Evolutionary conservation across 116 monocot genomes (phyloP).

Genomic region (Phalaenopsis hybrid): DNA sequence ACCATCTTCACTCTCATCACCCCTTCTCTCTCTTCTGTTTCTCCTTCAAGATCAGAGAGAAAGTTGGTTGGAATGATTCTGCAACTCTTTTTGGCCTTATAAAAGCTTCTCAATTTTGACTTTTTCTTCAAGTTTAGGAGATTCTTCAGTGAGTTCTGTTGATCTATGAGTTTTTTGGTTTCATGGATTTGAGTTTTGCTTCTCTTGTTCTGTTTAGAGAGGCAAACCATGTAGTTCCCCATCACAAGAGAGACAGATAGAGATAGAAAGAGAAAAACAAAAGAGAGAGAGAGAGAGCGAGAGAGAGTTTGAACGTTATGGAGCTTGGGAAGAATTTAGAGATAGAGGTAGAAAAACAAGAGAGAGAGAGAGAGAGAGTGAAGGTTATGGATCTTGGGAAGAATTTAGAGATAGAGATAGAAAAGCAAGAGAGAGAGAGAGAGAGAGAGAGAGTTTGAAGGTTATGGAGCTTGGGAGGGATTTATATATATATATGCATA

Average conservation of each 20-base stretch:
- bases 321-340: no score
- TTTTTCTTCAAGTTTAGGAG: constrained; percentile 4
- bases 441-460: neutral
- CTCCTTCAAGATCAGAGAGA: neutral
- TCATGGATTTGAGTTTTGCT: neutral
- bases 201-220: neutral
- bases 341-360: no score
- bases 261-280: no score
- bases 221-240: constrained; percentile 4
- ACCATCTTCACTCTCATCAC: constrained; percentile 2
- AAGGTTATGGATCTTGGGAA: no score
- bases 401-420: no score
- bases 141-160: constrained; percentile 1
- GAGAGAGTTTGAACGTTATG: neutral
- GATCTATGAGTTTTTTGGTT: neutral
- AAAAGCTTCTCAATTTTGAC: neutral
- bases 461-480: neutral
- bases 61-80: neutral
- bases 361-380: no score
- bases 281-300: neutral
- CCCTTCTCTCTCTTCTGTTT: neutral
- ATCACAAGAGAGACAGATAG: neutral
- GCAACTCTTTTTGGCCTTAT: neutral
- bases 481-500: neutral
- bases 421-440: neutral